These are phyloP conservation scores for Eleusine coracana DNA, from an alignment of 176 grass and related monocot species.

Conservation along the genomic window DNA sequence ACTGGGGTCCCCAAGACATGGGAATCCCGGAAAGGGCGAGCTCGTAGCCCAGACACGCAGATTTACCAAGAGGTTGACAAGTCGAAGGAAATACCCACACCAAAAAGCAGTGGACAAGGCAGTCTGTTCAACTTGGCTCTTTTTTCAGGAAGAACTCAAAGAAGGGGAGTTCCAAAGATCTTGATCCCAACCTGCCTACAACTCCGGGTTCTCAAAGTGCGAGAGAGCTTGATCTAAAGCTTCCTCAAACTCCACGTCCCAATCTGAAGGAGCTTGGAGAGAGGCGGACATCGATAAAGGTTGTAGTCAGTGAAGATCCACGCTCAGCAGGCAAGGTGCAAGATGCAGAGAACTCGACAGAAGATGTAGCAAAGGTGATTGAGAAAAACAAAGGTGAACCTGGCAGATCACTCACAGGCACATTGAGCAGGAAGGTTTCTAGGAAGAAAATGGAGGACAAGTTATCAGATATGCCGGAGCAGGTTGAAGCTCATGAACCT, in stretches of 20 bases:
- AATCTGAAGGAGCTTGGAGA: slow-evolving; percentile 52
- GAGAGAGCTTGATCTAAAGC: slow-evolving; percentile 40
- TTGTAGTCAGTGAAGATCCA: slow-evolving; percentile 36
- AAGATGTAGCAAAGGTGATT: slow-evolving; percentile 47
- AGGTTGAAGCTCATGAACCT: slow-evolving; percentile 31
- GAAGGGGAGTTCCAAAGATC: slow-evolving; percentile 44
- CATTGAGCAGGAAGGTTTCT: slow-evolving; percentile 55
- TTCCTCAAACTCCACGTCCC: slow-evolving; percentile 44
- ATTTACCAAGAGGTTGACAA: slow-evolving; percentile 49
- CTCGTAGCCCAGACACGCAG: slow-evolving; percentile 50
- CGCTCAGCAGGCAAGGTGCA: slow-evolving; percentile 9
- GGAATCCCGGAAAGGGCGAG: slow-evolving; percentile 83
- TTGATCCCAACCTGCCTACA: slow-evolving; percentile 33
- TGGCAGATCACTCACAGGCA: slow-evolving; percentile 61
- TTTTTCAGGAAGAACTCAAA: slow-evolving; percentile 53
- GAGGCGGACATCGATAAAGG: slow-evolving; percentile 60
- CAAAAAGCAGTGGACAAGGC: slow-evolving; percentile 48
- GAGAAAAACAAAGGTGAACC: slow-evolving; percentile 51
- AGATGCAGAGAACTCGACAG: slow-evolving; percentile 31
- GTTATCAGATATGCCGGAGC: slow-evolving; percentile 26
- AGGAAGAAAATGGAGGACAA: slow-evolving; percentile 60
- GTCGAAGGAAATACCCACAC: slow-evolving; percentile 41
- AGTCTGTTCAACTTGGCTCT: slow-evolving; percentile 52
- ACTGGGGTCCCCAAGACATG: slow-evolving; percentile 68
- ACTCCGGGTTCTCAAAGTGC: slow-evolving; percentile 33